Percentiles rank a stretch among this genome's conserved stretches.
Evolutionary conservation across 306 rosid genomes (phyloP).

Genomic region (Corylus americana): DNA sequence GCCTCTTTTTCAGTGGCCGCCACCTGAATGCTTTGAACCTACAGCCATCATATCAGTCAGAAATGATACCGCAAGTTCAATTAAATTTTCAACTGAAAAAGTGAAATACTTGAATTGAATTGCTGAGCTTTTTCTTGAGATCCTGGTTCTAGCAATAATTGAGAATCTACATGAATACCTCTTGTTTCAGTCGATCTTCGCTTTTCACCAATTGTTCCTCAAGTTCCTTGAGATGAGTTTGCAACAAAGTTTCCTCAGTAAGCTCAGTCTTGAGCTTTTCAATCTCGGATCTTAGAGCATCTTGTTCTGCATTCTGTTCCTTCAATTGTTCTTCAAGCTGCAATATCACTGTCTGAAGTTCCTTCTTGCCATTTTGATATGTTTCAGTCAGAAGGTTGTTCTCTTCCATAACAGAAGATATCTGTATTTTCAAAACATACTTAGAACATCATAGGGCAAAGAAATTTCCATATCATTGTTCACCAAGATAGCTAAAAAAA

Average conservation of each 20-base stretch:
- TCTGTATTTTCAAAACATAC: conserved; percentile 42
- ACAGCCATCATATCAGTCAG: conserved; percentile 32
- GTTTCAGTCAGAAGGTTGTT: conserved; percentile 74
- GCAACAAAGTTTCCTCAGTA: conserved; percentile 60
- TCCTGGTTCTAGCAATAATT: not conserved
- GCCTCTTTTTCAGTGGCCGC: conserved; percentile 65
- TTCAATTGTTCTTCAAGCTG: conserved; percentile 73
- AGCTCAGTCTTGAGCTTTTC: conserved; percentile 64
- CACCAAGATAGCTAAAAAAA: not conserved
- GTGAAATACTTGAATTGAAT: not conserved
- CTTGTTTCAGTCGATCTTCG: conserved; percentile 62
- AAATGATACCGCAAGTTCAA: not conserved
- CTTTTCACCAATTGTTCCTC: conserved; percentile 57
- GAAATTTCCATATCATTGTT: conserved; percentile 8
- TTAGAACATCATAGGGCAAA: not conserved
- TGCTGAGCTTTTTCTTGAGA: not conserved
- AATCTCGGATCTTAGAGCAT: conserved; percentile 52
- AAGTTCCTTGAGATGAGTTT: conserved; percentile 58
- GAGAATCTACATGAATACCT: conserved; percentile 50
- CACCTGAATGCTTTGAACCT: conserved; percentile 63
- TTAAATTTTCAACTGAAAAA: not conserved
- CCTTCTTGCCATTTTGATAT: conserved; percentile 63
- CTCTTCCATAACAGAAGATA: conserved; percentile 73
- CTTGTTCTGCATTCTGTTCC: conserved; percentile 61
- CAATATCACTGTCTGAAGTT: conserved; percentile 59